A percentile compares a stretch with the other conserved stretches of the same genome.
Conservation (phyloP, 176 grass and related monocot species). For the Oryza meridionalis region DNA sequence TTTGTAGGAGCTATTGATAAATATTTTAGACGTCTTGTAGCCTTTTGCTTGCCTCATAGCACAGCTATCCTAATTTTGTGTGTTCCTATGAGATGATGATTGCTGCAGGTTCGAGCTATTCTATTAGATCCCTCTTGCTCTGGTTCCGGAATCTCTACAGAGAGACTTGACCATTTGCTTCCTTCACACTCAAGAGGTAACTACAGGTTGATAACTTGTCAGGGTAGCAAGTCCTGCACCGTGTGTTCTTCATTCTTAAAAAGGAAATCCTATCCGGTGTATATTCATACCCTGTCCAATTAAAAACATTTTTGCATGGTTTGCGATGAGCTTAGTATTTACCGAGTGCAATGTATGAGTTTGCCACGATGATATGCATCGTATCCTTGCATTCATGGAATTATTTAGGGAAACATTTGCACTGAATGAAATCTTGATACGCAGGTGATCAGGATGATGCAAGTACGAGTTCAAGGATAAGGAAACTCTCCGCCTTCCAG, state of each 20-base stretch:
- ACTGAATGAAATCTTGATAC: conserved; percentile 6
- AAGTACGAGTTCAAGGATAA: conserved; percentile 53
- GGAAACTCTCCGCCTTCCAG: conserved; percentile 84
- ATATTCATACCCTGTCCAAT: not conserved
- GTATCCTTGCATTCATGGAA: not conserved
- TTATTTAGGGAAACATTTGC: not conserved
- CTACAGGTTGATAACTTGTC: conserved; percentile 6
- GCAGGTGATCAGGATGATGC: conserved; percentile 52
- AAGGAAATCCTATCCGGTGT: not conserved
- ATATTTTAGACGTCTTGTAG: not conserved
- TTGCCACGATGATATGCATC: too few species aligned
- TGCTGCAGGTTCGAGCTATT: conserved; percentile 76
- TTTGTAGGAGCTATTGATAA: conserved; percentile 29
- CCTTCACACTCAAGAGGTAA: conserved; percentile 84
- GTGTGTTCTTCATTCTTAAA: not conserved
- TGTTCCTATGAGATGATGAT: conserved; percentile 11
- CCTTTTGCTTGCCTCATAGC: not conserved
- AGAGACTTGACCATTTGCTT: conserved; percentile 91
- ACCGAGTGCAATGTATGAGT: not conserved
- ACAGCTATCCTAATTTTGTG: conserved; percentile 16
- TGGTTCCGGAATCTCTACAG: conserved; percentile 85
- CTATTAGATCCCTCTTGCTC: conserved; percentile 93
- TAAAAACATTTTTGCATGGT: not conserved
- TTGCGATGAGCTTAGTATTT: not conserved
- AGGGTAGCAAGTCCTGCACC: not conserved